Conservation (phyloP, 2,329 filamentous ascomycete genomes). For the Penicillium crustosum region DNA sequence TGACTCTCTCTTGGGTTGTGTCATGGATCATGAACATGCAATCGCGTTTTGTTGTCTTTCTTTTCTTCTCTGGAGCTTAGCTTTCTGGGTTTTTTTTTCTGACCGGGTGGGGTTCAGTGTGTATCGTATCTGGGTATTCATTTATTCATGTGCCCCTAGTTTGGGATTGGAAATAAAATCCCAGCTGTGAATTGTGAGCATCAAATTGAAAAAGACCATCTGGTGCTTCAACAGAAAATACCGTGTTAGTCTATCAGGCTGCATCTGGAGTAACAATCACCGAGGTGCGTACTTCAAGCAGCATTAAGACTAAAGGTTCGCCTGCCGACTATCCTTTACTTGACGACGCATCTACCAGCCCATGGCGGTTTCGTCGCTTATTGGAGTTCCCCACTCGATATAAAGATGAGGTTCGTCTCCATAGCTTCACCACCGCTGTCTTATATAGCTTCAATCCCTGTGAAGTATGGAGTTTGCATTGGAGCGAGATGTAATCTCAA, state of each 20-base stretch:
- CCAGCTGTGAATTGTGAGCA: neutral
- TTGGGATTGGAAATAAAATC: neutral
- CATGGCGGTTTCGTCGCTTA: neutral
- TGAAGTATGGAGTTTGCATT: neutral
- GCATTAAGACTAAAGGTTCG: neutral
- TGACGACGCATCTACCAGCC: neutral
- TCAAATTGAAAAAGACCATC: neutral
- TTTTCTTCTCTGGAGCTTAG: constrained; percentile 14
- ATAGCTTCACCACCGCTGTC: neutral
- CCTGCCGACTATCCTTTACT: neutral
- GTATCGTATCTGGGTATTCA: constrained; percentile 13
- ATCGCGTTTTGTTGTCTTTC: constrained; percentile 12
- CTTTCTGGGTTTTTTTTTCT: constrained; percentile 10
- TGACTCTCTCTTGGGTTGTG: neutral
- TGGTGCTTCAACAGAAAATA: constrained; percentile 13
- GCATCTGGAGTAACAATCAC: neutral
- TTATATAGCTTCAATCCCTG: neutral
- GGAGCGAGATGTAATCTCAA: neutral
- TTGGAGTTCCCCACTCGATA: neutral
- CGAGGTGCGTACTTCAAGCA: neutral
- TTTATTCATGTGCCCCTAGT: constrained; percentile 6
- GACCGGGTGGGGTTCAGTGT: constrained; percentile 16
- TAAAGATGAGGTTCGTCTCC: neutral
- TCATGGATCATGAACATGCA: constrained; percentile 14
- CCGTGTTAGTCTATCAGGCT: neutral